Evolutionary conservation across 2,329 filamentous ascomycete species (phyloP), one percentile per base, ranked within the genome.

Genomic region (Ilyonectria mors-panacis): DNA sequence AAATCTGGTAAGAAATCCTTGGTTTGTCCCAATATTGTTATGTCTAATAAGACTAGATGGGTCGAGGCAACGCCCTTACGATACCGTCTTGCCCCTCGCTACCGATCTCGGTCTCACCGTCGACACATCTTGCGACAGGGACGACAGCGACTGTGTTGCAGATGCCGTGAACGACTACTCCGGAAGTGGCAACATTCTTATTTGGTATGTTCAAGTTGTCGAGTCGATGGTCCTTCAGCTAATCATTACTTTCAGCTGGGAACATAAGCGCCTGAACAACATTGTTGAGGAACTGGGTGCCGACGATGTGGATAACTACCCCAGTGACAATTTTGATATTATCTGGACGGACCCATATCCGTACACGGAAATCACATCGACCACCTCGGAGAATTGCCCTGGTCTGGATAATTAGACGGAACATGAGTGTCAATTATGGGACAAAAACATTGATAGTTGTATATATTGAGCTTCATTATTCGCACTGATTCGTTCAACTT

Each of bases 51-150:
- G 23, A 12, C 17, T 30, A 85, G 88, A 83, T 71, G 88, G 88
- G 57, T 81, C 79, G 17, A 82, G 86, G 15, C 79, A 82, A 55
- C 84, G 89, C 2, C 88, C 89, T 0, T 85, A 85, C 37, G 81
- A 87, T 58, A 91, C 89, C 0, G 88, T 91, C 12, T 70, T 82
- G 63, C 89, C 88, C 0, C 78, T 91, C 0, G 86, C 89, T 0
- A 73, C 78, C 2, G 87, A 90, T 54, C 81, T 91, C 1, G 87
- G 86, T 4, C 77, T 91, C 5, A 81, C 78, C 0, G 84, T 91
- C 15, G 87, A 91, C 73, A 85, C 78, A 0, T 86, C 84, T 1
- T 91, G 88, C 73, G 84, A 86, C 63, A 84, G 88, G 15, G 86
- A 89, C 66, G 86, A 91, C 67, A 70, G 81, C 6, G 77, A 84